Conservation (phyloP, 2,329 filamentous ascomycete species). For the Talaromyces sp. region DNA sequence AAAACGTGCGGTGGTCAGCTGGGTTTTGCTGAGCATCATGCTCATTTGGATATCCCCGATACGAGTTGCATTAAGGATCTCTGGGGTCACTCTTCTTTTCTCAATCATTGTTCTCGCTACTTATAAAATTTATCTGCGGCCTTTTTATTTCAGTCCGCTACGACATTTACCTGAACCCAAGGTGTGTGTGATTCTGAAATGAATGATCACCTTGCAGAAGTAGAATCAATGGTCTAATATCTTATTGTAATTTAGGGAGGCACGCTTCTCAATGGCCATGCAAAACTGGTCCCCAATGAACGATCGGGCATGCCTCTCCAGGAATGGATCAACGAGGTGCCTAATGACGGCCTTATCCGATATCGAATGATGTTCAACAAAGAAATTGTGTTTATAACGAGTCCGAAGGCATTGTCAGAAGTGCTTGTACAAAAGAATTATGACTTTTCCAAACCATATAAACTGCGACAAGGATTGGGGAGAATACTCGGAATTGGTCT, state of each 20-base stretch:
- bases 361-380: slow-evolving; percentile 13
- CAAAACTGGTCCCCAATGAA: slow-evolving; percentile 9
- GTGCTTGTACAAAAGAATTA: slow-evolving; percentile 10
- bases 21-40: not conserved
- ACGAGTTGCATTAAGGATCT: not conserved
- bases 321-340: slow-evolving; percentile 15
- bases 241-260: not conserved
- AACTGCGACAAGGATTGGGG: slow-evolving; percentile 2
- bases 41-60: not conserved
- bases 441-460: slow-evolving; percentile 13
- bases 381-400: slow-evolving; percentile 10
- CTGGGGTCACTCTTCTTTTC: not conserved
- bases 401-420: slow-evolving; percentile 11
- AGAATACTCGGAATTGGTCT: slow-evolving; percentile 29
- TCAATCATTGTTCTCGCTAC: not conserved
- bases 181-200: not conserved
- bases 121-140: slow-evolving; percentile 5
- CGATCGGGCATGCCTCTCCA: slow-evolving; percentile 13
- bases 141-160: slow-evolving; percentile 7
- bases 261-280: slow-evolving; percentile 8
- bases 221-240: not conserved
- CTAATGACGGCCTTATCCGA: slow-evolving; percentile 10
- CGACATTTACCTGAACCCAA: slow-evolving; percentile 7
- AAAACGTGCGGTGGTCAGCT: not conserved
- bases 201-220: not conserved